phyloP scores from a whole-genome alignment of 1,284 basidiomycete genomes.

The Cryptococcus maquisensis region DNA sequence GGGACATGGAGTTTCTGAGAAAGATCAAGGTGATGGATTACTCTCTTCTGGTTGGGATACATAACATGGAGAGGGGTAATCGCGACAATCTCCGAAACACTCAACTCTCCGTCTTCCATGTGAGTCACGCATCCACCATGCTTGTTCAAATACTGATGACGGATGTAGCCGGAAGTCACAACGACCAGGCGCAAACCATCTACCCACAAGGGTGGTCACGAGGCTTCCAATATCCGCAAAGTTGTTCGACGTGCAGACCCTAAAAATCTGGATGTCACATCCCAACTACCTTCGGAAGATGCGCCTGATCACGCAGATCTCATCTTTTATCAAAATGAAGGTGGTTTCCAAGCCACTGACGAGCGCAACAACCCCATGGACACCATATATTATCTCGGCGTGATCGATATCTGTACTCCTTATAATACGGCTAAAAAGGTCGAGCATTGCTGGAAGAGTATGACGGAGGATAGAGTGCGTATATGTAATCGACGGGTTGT shows the following conservation, averaged over 20 bases:
- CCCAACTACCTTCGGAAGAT: conserved; percentile 64
- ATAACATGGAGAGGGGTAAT: conserved; percentile 87
- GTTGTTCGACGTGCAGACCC: conserved; percentile 80
- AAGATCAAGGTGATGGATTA: conserved; percentile 92
- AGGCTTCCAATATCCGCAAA: conserved; percentile 76
- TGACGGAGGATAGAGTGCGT: conserved; percentile 78
- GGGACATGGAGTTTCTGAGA: conserved; percentile 83
- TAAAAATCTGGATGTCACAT: conserved; percentile 61
- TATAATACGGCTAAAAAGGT: conserved; percentile 73
- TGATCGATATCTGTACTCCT: conserved; percentile 92
- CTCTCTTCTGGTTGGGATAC: conserved; percentile 87
- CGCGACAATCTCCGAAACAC: conserved; percentile 83
- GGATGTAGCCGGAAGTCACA: conserved; percentile 60
- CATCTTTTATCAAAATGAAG: conserved; percentile 95
- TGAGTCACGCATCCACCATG: conserved; percentile 40
- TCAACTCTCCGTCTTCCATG: conserved; percentile 87
- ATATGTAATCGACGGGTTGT: background rate
- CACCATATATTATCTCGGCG: conserved; percentile 87
- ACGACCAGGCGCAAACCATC: conserved; percentile 57
- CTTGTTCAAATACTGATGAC: background rate
- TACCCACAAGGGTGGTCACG: conserved; percentile 58
- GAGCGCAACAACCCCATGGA: conserved; percentile 70
- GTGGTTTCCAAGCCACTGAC: conserved; percentile 84
- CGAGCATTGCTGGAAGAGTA: conserved; percentile 89
- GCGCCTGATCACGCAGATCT: conserved; percentile 74